Percentiles rank a stretch among this genome's conserved stretches.
Conservation (phyloP, 2,329 filamentous ascomycete species). For the Lizonia empirigonia region DNA sequence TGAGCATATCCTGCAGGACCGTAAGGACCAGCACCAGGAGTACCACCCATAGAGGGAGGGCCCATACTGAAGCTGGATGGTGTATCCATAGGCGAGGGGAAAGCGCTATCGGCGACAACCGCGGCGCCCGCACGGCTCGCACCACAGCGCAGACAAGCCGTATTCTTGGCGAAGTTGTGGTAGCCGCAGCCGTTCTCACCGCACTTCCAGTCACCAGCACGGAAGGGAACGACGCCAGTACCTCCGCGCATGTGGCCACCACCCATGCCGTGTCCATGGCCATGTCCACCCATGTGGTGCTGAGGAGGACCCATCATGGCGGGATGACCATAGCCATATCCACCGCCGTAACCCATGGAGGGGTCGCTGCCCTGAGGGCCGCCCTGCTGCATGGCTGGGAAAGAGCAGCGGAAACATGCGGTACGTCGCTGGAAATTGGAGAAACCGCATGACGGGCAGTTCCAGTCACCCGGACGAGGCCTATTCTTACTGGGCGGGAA, state of each 20-base stretch:
- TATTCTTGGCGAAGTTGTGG: slow-evolving; percentile 99
- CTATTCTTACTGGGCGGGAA: slow-evolving; percentile 99
- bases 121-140: slow-evolving; percentile 92
- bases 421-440: slow-evolving; percentile 99
- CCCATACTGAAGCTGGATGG: slow-evolving; percentile 84
- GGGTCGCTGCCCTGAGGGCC: slow-evolving; percentile 69
- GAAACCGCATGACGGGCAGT: slow-evolving; percentile 97
- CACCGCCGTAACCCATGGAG: slow-evolving; percentile 66
- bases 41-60: slow-evolving; percentile 84
- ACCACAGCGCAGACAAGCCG: slow-evolving; percentile 94
- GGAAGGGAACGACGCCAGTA: slow-evolving; percentile 90
- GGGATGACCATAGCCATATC: slow-evolving; percentile 63
- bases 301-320: slow-evolving; percentile 60
- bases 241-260: slow-evolving; percentile 70
- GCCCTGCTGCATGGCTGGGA: slow-evolving; percentile 86
- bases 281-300: slow-evolving; percentile 70
- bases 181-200: slow-evolving; percentile 96
- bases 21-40: slow-evolving; percentile 70
- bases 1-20: slow-evolving; percentile 72
- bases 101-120: slow-evolving; percentile 91
- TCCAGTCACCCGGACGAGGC: slow-evolving; percentile 97
- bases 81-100: slow-evolving; percentile 87
- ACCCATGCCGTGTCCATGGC: slow-evolving; percentile 55
- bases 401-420: slow-evolving; percentile 98
- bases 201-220: slow-evolving; percentile 98